Evolutionary conservation across 2,329 filamentous ascomycete species (phyloP), one percentile per base, ranked within the genome.

Genomic region (Xylariaceae sp.): DNA sequence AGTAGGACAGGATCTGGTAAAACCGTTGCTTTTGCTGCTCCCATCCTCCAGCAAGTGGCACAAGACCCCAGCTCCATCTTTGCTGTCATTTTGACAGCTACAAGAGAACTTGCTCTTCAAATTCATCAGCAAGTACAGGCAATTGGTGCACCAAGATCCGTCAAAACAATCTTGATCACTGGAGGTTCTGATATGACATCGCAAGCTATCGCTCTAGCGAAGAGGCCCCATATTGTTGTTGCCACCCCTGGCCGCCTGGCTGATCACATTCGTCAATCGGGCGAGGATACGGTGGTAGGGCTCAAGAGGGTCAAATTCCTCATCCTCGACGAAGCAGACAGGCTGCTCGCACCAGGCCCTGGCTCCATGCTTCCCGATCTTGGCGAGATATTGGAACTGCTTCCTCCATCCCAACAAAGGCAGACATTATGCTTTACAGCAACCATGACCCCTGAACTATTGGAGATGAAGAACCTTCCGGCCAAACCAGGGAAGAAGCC

Each of bases 81-180:
- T 64, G 91, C 81, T 2, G 71, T 98, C 4, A 79, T 98, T 12
- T 68, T 98, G 57, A 98, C 93, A 8, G 90, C 89, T 16, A 95
- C 89, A 43, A 79, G 87, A 55, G 93, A 98, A 68, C 78, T 98
- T 44, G 93, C 93, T 3, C 77, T 97, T 17, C 93, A 98, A 62
- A 96, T 98, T 37, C 94, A 85, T 62, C 93, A 98, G 67, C 93
- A 98, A 64, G 84, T 97, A 69, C 89, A 89, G 60, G 93, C 93
- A 12, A 89, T 98, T 41, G 91, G 89, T 3, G 82, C 89, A 3
- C 85, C 87, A 0, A 89, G 95, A 57, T 86, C 83, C 42, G 78
- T 98, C 52, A 95, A 95, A 63, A 83, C 86, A 3, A 74, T 91
- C 34, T 76, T 98, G n/a, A 77, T 98, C 32, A 97, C 89, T 1